Conservation (phyloP, 2,329 filamentous ascomycete genomes). For the Zasmidium cellare region DNA sequence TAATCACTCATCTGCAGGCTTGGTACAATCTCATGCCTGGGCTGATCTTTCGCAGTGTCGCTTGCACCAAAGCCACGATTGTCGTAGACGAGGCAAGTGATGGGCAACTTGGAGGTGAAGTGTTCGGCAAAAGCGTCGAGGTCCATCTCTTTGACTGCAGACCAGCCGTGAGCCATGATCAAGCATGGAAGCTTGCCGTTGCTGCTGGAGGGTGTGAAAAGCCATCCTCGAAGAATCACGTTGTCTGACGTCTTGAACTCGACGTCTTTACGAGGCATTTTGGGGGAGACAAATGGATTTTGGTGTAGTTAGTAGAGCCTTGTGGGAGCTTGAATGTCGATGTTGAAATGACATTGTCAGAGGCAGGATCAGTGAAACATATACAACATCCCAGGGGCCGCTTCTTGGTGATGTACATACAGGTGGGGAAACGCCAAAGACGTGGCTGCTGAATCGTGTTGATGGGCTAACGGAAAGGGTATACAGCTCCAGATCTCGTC, state of each 20-base stretch:
- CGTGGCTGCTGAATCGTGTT: not conserved
- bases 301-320: not conserved
- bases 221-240: constrained; percentile 20
- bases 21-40: constrained; percentile 36
- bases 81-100: constrained; percentile 38
- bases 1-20: constrained; percentile 36
- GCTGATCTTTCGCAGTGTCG: constrained; percentile 30
- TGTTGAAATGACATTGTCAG: not conserved
- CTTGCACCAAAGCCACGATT: constrained; percentile 37
- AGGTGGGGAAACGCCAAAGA: not conserved
- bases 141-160: constrained; percentile 23
- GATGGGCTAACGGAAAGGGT: not conserved
- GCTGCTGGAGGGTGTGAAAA: constrained; percentile 7
- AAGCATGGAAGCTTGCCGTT: constrained; percentile 15
- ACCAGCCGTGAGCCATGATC: constrained; percentile 21
- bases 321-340: not conserved
- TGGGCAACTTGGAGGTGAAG: constrained; percentile 17
- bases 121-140: constrained; percentile 23
- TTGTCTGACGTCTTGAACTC: constrained; percentile 8
- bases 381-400: not conserved
- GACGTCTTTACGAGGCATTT: constrained; percentile 1
- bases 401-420: not conserved
- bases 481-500: not conserved
- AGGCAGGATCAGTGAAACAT: not conserved
- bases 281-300: not conserved